These are phyloP conservation scores for Sphagnurus paluster DNA, from an alignment of 1,284 basidiomycete genomes.

Conservation along the genomic window DNA sequence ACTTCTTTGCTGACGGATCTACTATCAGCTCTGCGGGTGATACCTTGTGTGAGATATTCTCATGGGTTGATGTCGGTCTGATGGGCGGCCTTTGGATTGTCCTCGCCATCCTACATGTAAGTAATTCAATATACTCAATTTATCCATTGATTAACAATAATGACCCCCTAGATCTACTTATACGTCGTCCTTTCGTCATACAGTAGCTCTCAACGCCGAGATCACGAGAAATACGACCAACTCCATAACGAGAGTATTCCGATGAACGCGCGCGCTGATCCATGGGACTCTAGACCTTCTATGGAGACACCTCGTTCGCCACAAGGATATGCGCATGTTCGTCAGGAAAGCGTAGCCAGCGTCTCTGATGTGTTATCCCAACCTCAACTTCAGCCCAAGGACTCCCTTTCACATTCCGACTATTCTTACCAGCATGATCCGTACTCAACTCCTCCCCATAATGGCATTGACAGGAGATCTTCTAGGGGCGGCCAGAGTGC, in stretches of 20 bases:
- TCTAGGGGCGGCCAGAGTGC: constrained; percentile 12
- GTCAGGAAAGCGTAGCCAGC: constrained; percentile 55
- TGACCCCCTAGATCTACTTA: constrained; percentile 60
- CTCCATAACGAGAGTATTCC: constrained; percentile 68
- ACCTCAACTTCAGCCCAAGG: constrained; percentile 47
- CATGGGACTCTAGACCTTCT: constrained; percentile 72
- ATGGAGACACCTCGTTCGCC: constrained; percentile 38
- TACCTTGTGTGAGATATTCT: constrained; percentile 81
- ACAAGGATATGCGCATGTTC: constrained; percentile 42
- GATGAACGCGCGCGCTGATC: constrained; percentile 61
- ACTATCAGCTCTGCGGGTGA: constrained; percentile 54
- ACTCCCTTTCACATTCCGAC: constrained; percentile 36
- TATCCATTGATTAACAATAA: constrained; percentile 1
- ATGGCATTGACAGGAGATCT: constrained; percentile 12
- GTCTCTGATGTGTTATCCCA: constrained; percentile 55
- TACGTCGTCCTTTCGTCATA: constrained; percentile 74
- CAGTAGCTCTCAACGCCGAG: constrained; percentile 69
- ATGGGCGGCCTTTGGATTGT: constrained; percentile 86
- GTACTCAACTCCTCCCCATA: constrained; percentile 28
- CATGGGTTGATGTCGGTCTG: constrained; percentile 90
- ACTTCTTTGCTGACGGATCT: constrained; percentile 48
- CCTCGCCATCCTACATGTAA: constrained; percentile 73
- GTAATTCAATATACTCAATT: constrained; percentile 12
- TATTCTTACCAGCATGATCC: constrained; percentile 29
- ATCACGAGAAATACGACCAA: constrained; percentile 80